Percentiles rank a stretch among this genome's conserved stretches.
These are phyloP conservation scores for Gossypium rotundifolium DNA, from an alignment of 345 rosid genomes.

Conservation along the genomic window DNA sequence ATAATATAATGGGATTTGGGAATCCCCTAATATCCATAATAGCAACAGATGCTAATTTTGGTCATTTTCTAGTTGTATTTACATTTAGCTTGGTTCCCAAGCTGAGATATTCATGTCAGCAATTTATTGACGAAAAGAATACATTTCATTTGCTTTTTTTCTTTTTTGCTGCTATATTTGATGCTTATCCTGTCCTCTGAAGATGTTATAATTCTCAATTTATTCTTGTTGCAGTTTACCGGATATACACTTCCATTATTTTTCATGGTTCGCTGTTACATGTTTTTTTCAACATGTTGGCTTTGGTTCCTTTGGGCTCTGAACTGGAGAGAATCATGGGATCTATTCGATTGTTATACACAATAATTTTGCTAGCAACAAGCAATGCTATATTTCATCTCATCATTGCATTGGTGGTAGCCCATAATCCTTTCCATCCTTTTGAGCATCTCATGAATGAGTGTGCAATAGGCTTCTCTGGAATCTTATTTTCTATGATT, in stretches of 20 bases:
- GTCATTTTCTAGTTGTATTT: background rate
- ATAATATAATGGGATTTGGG: no score
- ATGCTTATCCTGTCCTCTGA: background rate
- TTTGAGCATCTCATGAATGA: constrained; percentile 49
- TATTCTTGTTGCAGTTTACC: constrained; percentile 58
- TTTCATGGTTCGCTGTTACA: constrained; percentile 93
- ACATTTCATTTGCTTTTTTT: background rate
- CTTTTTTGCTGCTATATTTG: background rate
- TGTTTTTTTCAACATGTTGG: constrained; percentile 92
- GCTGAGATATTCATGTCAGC: background rate
- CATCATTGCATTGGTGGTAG: constrained; percentile 55
- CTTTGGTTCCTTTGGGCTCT: constrained; percentile 91
- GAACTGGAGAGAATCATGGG: constrained; percentile 98
- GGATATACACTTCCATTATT: constrained; percentile 67
- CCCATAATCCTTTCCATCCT: constrained; percentile 52
- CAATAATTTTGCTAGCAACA: constrained; percentile 67
- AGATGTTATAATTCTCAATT: background rate
- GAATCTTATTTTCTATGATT: constrained; percentile 83
- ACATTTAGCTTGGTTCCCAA: background rate
- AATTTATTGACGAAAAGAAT: constrained; percentile 1
- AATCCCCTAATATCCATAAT: no score
- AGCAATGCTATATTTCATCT: constrained; percentile 80
- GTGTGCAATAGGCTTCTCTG: constrained; percentile 92
- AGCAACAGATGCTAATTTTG: background rate
- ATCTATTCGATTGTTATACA: constrained; percentile 72